A percentile compares a stretch with the other conserved stretches of the same genome.
Evolutionary conservation across 768 basidiomycete genomes (phyloP).

Genomic region (Sistotremastrum niveocremeum): DNA sequence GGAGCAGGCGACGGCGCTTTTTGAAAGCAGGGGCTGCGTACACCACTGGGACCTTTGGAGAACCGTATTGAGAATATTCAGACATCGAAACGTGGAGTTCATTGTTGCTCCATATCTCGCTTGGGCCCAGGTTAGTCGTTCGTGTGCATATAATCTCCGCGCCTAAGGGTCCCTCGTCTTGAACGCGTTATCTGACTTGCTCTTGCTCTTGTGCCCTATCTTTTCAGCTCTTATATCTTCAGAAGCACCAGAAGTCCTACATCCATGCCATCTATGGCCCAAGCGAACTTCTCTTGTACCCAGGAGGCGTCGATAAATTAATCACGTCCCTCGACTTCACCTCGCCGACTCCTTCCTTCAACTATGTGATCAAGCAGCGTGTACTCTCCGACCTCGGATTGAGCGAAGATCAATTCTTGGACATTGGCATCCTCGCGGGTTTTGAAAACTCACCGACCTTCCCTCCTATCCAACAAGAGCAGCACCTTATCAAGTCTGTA

Average conservation of each 20-base stretch:
- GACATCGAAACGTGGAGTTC: conserved; percentile 91
- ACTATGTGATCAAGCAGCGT: conserved; percentile 67
- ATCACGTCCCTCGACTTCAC: conserved; percentile 79
- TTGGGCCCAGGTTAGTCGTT: conserved; percentile 76
- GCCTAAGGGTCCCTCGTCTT: not conserved
- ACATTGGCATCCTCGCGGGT: conserved; percentile 84
- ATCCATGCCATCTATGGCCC: conserved; percentile 90
- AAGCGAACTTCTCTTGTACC: conserved; percentile 81
- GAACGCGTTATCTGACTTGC: conserved; percentile 1
- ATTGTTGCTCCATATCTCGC: conserved; percentile 91
- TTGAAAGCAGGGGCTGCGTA: conserved; percentile 59
- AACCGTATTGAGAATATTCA: conserved; percentile 81
- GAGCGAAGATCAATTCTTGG: conserved; percentile 84
- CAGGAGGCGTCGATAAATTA: conserved; percentile 66
- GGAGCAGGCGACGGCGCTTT: conserved; percentile 74
- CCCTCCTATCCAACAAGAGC: conserved; percentile 67
- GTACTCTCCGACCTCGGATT: conserved; percentile 57
- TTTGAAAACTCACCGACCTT: conserved; percentile 72
- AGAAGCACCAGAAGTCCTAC: conserved; percentile 85
- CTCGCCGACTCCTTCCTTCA: conserved; percentile 56
- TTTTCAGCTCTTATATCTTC: conserved; percentile 79
- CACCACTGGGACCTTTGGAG: conserved; percentile 89
- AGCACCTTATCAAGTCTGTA: conserved; percentile 63
- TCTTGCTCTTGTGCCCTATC: conserved; percentile 1
- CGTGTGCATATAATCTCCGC: conserved; percentile 1